A percentile compares a stretch with the other conserved stretches of the same genome.
These are phyloP conservation scores for Backusella tuberculispora DNA, from an alignment of 192 early-diverging fungal species.

Conservation along the genomic window DNA sequence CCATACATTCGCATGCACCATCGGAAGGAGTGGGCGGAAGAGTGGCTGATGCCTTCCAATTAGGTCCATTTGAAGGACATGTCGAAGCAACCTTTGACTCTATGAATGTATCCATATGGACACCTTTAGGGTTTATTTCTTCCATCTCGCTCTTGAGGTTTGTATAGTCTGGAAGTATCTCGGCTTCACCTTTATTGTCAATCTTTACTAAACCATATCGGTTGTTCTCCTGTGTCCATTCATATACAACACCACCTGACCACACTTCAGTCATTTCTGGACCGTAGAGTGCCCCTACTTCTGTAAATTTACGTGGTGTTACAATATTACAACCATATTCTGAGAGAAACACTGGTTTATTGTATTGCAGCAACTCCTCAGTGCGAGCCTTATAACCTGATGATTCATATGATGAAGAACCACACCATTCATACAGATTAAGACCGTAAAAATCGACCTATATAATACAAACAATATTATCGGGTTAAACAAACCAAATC, in stretches of 20 bases:
- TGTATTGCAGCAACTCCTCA: slow-evolving; percentile 60
- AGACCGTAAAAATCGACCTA: slow-evolving; percentile 74
- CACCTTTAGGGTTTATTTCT: slow-evolving; percentile 56
- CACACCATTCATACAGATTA: slow-evolving; percentile 84
- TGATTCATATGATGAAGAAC: slow-evolving; percentile 58
- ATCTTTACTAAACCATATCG: slow-evolving; percentile 73
- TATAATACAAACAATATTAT: neutral
- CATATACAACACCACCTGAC: slow-evolving; percentile 78
- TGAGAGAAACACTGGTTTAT: slow-evolving; percentile 69
- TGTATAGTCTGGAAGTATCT: slow-evolving; percentile 59
- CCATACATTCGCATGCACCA: slow-evolving; percentile 67
- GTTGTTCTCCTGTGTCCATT: slow-evolving; percentile 77
- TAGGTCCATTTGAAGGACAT: slow-evolving; percentile 47
- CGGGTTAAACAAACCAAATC: neutral
- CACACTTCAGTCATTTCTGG: slow-evolving; percentile 66
- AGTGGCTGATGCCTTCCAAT: slow-evolving; percentile 58
- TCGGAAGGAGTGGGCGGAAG: slow-evolving; percentile 69
- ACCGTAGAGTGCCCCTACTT: slow-evolving; percentile 70
- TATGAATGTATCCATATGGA: slow-evolving; percentile 59
- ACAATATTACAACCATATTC: slow-evolving; percentile 82
- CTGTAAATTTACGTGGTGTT: slow-evolving; percentile 67
- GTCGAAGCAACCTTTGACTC: slow-evolving; percentile 45
- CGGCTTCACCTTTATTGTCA: slow-evolving; percentile 44
- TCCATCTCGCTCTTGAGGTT: slow-evolving; percentile 62
- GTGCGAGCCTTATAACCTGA: slow-evolving; percentile 72